These are phyloP conservation scores for Plantago ovata DNA, from an alignment of 257 asterid genomes.

Conservation along the genomic window DNA sequence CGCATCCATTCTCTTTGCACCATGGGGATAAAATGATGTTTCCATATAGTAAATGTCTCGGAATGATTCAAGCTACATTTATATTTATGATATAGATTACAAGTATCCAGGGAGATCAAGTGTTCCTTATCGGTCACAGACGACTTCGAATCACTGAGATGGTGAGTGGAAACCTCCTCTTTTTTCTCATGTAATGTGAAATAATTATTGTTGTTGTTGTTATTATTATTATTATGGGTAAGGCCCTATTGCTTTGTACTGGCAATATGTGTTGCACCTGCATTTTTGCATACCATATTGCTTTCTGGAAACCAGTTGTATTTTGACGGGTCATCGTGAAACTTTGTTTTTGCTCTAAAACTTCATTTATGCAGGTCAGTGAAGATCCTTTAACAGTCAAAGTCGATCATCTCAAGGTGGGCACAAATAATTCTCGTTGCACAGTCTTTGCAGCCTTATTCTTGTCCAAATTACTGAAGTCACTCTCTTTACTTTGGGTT, in stretches of 20 bases:
- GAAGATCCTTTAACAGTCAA: slow-evolving; percentile 95
- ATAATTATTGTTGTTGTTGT: background rate
- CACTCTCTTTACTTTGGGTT: slow-evolving; percentile 16
- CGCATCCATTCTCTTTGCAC: slow-evolving; percentile 18
- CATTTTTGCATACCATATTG: slow-evolving; percentile 3
- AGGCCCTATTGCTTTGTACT: too few species aligned
- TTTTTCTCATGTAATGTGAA: background rate
- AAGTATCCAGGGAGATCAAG: slow-evolving; percentile 91
- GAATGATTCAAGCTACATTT: slow-evolving; percentile 37
- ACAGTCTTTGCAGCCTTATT: slow-evolving; percentile 12
- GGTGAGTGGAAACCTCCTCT: slow-evolving; percentile 47
- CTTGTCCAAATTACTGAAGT: slow-evolving; percentile 13
- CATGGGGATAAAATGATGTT: slow-evolving; percentile 15
- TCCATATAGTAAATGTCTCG: slow-evolving; percentile 16
- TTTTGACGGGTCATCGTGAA: slow-evolving; percentile 1
- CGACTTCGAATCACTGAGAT: slow-evolving; percentile 89
- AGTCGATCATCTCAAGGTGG: slow-evolving; percentile 95
- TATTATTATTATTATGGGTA: background rate
- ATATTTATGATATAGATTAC: slow-evolving; percentile 68
- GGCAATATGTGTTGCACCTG: background rate
- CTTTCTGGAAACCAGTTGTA: slow-evolving; percentile 6
- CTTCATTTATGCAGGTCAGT: slow-evolving; percentile 63
- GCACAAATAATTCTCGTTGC: slow-evolving; percentile 10
- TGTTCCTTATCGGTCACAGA: slow-evolving; percentile 90
- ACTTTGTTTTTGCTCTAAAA: slow-evolving; percentile 24